Base-by-base conservation (phyloP, 2,329 filamentous ascomycete genomes). In the Verticillium klebahnii region DNA sequence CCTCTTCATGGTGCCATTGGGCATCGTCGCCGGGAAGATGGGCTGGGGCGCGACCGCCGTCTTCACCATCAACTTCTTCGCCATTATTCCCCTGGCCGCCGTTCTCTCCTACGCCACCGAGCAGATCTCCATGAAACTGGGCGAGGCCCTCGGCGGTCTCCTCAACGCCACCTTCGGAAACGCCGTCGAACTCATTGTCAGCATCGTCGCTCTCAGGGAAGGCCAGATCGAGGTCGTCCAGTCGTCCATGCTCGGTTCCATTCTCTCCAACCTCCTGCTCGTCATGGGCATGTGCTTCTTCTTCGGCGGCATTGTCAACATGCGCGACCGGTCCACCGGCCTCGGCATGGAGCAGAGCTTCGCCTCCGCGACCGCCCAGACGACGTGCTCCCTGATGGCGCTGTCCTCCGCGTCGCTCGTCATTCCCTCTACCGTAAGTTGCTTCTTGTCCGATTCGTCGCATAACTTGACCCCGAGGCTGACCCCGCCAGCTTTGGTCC, bases 151-250 rank as follows among this genome's bases (percentile, higher is more conserved):
- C 32, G 90, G 90, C 62, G 90, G 90, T 19, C 74, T 91, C 64
- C 80, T 91, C 63, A 92, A 92, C 72, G 89, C 89, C 32, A 92
- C 89, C 0, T 92, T 92, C 74, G 89, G 89, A 69, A 93, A 92
- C 75, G 89, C 89, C 15, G 90, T 93, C 59, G 90, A 93, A 73
- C 75, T 93, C 66, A 92, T 92, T 77, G 90, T 96, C 72, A 96
- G 92, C 74, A 94, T 98, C 68, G 90, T 98, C 66, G 95, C 95
- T 19, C 84, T 99, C 56, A 86, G 82, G 67, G 87, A 95, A 69
- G 87, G 88, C 65, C 90, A 98, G 77, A 96, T 97, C 72, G 89
- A 94, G 69, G 93, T 98, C 67, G 94, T 98, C n/a, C 95, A 98
- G 78, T 90, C 94, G 23, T 96, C 92, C 66, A 98, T 98, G 93